Evolutionary conservation across 179 eudicot species (phyloP), one percentile per base, ranked within the genome.

Genomic region (Amaranthus tricolor): DNA sequence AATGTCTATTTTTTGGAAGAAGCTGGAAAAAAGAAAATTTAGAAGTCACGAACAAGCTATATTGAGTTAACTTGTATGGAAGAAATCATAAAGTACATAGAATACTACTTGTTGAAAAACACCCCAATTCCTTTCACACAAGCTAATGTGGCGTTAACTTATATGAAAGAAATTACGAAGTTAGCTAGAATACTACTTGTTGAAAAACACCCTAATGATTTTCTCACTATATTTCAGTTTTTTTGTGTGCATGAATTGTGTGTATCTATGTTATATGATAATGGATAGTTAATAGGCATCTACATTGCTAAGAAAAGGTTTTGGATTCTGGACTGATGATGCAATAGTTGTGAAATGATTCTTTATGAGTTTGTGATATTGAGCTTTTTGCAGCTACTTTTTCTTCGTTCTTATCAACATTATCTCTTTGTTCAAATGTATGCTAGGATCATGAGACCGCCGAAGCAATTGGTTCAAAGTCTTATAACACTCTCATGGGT

Each of bases 401-500:
- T 31, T 31, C 8, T 70, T 62, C 3, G 61, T 65, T 51, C 44
- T 65, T 4, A 6, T 50, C 51, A 47, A 47, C 66, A 62, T 68
- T 70, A 19, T 31, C 6, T 74, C 59, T 63, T 53, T 82, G 60
- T 72, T 17, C 56, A 69, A 72, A 31, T 76, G 31, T 77, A 15
- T 84, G 63, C 62, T 83, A 94, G 98, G 98, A 92, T 73, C n/a
- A n/a, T 71, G 96, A 90, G 56, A 89, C 97, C 74, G 85, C 86
- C 44, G 79, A 80, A 76, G 94, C 93, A 67, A 89, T 94, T 78
- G 97, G 94, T 15, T 82, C 86, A 43, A 94, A 90, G 80, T 94
- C 98, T 31, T 94, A 94, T 75, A 94, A 94, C 82, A 83, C 93
- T 77, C 83, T 94, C 44, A 88, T 84, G 89, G 89, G 89, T 71